phyloP scores from a whole-genome alignment of 2,329 filamentous ascomycete genomes.

The Emydomyces testavorans region DNA sequence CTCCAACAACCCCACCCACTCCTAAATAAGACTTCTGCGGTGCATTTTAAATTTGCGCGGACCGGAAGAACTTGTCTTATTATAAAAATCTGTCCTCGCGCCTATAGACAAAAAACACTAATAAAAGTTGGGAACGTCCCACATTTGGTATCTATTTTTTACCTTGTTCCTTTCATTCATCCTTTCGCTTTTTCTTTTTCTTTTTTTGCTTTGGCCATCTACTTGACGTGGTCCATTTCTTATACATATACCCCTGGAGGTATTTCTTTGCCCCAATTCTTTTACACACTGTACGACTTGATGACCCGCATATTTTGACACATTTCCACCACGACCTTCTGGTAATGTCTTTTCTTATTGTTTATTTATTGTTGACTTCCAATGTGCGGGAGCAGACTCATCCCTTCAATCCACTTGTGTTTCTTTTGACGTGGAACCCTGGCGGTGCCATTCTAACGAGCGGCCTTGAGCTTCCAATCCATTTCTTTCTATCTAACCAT shows the following conservation, averaged over 20 bases:
- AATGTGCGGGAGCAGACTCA: background rate
- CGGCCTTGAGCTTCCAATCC: background rate
- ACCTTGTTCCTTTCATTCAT: background rate
- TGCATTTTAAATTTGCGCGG: background rate
- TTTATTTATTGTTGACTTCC: conserved; percentile 8
- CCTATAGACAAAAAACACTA: background rate
- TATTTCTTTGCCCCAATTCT: background rate
- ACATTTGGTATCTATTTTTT: background rate
- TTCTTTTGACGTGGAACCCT: background rate
- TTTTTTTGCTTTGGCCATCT: conserved; percentile 1
- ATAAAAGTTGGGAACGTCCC: background rate
- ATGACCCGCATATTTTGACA: conserved; percentile 11
- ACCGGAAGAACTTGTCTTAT: background rate
- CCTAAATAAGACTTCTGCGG: conserved; percentile 10
- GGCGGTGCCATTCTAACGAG: background rate
- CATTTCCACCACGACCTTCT: conserved; percentile 4
- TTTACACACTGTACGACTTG: conserved; percentile 12
- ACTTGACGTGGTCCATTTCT: conserved; percentile 9
- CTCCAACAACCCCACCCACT: conserved; percentile 20
- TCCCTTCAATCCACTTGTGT: background rate
- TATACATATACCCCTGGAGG: conserved; percentile 1
- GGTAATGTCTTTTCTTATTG: conserved; percentile 10
- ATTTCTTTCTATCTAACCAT: background rate
- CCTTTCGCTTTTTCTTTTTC: background rate
- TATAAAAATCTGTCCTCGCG: no score